Evolutionary conservation across 306 rosid species (phyloP).

Genomic region (Trifolium fragiferum): DNA sequence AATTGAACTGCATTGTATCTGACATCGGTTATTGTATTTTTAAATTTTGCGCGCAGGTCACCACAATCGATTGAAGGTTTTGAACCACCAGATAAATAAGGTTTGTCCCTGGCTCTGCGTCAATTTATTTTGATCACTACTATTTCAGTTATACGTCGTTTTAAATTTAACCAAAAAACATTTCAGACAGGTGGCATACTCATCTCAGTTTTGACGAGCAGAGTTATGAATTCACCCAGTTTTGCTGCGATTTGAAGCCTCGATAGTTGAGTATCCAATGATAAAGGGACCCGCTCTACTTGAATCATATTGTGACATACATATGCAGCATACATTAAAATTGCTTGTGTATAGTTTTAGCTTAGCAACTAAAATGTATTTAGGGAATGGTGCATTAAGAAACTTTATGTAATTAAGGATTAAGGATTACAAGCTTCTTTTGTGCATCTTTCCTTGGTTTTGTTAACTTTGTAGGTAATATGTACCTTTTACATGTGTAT

Average conservation of each 20-base stretch:
- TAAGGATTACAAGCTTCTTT: not conserved
- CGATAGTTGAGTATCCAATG: constrained; percentile 6
- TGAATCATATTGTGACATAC: constrained; percentile 14
- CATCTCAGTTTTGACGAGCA: constrained; percentile 29
- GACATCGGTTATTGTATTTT: constrained; percentile 1
- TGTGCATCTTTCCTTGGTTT: too few relatives aligned
- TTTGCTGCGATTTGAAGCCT: constrained; percentile 27
- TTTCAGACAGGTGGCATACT: constrained; percentile 14
- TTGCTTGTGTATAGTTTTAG: constrained; percentile 6
- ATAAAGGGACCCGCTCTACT: constrained; percentile 20
- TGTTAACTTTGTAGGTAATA: not conserved
- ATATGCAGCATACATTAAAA: constrained; percentile 4
- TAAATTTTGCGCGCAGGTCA: constrained; percentile 54
- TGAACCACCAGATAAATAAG: constrained; percentile 47
- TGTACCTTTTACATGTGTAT: not conserved
- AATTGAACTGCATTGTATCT: constrained; percentile 4
- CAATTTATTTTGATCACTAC: constrained; percentile 17
- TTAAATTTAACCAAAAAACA: constrained; percentile 12
- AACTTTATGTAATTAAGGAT: not conserved
- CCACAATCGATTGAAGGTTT: constrained; percentile 53
- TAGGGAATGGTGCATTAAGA: constrained; percentile 5
- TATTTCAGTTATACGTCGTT: not conserved
- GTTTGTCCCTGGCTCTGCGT: constrained; percentile 14
- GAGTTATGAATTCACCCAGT: constrained; percentile 30
- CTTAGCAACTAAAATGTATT: not conserved